Percentiles rank a stretch among this genome's conserved stretches.
Conservation (phyloP, 371 early-diverging fungal genomes). For the Zopfochytrium polystomum region DNA sequence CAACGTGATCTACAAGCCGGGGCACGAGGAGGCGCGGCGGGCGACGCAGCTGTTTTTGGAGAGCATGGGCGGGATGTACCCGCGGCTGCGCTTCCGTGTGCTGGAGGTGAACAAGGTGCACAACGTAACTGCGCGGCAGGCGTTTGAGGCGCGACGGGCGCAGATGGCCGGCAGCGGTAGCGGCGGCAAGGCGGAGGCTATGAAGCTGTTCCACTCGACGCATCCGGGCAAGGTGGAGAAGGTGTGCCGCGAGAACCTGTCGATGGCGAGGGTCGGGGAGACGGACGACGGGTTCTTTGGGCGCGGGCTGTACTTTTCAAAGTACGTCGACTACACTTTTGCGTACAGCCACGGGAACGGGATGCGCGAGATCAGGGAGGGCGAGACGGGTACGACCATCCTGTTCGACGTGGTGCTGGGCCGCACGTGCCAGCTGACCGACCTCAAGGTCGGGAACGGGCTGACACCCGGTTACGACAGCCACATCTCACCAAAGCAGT, state of each 20-base stretch:
- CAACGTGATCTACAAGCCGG: neutral
- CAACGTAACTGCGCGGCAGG: neutral
- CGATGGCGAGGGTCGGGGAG: neutral
- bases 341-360: conserved; percentile 3
- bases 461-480: conserved; percentile 7
- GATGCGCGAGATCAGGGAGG: neutral
- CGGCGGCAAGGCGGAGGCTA: no score
- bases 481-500: conserved; percentile 10
- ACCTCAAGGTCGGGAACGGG: neutral
- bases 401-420: conserved; percentile 8
- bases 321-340: conserved; percentile 5
- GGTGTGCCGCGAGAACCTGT: conserved; percentile 2
- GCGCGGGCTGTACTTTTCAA: conserved; percentile 5
- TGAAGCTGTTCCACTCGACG: conserved; percentile 12
- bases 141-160: neutral
- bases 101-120: neutral
- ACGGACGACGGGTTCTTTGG: conserved; percentile 14
- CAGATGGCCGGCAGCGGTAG: neutral
- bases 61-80: conserved; percentile 1
- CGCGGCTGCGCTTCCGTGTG: neutral
- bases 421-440: neutral
- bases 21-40: no score
- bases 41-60: no score
- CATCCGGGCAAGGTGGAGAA: neutral
- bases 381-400: conserved; percentile 1